Percentiles rank a stretch among this genome's conserved stretches.
Evolutionary conservation across 208 protist species (phyloP).

Genomic region (Crithidia fasciculata): DNA sequence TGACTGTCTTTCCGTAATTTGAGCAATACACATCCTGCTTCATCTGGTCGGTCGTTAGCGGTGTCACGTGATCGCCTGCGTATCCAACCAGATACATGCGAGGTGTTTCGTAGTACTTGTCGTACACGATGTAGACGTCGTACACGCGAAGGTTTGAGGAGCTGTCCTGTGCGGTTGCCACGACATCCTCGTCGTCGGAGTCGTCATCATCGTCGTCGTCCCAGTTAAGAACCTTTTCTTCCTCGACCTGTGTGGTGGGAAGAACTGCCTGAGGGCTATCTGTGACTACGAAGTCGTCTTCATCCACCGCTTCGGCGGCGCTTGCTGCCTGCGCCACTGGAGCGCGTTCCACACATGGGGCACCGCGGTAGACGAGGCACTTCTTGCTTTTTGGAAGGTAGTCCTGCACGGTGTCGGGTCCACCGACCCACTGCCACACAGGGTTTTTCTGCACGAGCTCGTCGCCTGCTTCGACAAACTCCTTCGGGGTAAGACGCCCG

Average conservation of each 20-base stretch:
- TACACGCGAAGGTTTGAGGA: constrained; percentile 80
- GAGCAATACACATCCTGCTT: constrained; percentile 97
- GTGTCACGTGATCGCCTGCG: constrained; percentile 61
- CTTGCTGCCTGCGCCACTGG: constrained; percentile 18
- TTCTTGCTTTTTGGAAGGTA: constrained; percentile 97
- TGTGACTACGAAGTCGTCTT: constrained; percentile 66
- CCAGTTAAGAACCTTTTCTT: constrained; percentile 62
- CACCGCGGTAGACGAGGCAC: constrained; percentile 91
- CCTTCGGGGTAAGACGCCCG: constrained; percentile 71
- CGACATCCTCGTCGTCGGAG: constrained; percentile 30
- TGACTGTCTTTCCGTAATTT: constrained; percentile 97
- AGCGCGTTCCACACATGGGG: constrained; percentile 55
- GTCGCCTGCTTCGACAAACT: constrained; percentile 96
- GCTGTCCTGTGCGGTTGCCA: constrained; percentile 9
- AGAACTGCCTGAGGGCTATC: constrained; percentile 14
- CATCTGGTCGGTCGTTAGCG: constrained; percentile 89
- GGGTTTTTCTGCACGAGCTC: constrained; percentile 94
- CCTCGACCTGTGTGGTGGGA: constrained; percentile 16
- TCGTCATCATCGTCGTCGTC: constrained; percentile 58
- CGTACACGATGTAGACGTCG: constrained; percentile 97
- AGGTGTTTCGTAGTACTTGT: constrained; percentile 97
- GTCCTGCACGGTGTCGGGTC: constrained; percentile 64
- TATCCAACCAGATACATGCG: constrained; percentile 97
- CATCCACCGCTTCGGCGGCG: constrained; percentile 21
- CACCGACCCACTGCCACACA: constrained; percentile 95